These are phyloP conservation scores for Dactylella cylindrospora DNA, from an alignment of 2,329 filamentous ascomycete species.

Conservation along the genomic window DNA sequence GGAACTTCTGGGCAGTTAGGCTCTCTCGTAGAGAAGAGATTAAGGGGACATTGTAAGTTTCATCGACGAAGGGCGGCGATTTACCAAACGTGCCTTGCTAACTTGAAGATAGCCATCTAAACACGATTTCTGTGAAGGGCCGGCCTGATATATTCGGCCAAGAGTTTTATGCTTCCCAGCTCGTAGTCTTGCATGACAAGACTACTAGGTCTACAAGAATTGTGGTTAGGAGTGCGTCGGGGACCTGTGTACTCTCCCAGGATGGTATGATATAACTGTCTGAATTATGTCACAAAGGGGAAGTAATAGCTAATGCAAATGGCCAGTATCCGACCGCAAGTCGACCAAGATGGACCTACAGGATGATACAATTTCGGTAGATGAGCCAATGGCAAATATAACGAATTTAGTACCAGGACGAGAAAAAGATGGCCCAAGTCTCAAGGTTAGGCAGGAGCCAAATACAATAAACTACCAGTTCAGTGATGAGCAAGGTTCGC, in stretches of 20 bases:
- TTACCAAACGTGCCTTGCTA: neutral
- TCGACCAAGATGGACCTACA: constrained; percentile 26
- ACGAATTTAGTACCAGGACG: constrained; percentile 16
- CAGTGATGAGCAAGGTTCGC: constrained; percentile 27
- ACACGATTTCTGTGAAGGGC: constrained; percentile 21
- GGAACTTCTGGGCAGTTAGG: constrained; percentile 39
- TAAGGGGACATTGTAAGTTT: constrained; percentile 26
- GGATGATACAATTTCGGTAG: constrained; percentile 26
- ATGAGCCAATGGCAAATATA: constrained; percentile 36
- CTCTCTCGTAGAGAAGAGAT: constrained; percentile 27
- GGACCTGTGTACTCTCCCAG: constrained; percentile 30
- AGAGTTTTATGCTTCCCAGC: constrained; percentile 29
- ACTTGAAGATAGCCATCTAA: constrained; percentile 12
- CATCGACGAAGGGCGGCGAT: too few relatives aligned
- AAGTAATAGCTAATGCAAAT: neutral
- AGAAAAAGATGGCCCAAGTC: constrained; percentile 29
- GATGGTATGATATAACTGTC: constrained; percentile 15
- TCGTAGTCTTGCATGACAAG: constrained; percentile 34
- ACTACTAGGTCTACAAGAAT: constrained; percentile 27
- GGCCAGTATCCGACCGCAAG: constrained; percentile 26
- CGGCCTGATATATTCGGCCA: constrained; percentile 32
- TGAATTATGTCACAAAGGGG: too few relatives aligned
- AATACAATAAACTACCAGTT: constrained; percentile 37
- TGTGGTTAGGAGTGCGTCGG: constrained; percentile 18
- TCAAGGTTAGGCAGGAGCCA: constrained; percentile 39